Percentiles rank a stretch among this genome's conserved stretches.
Evolutionary conservation across 805 yeast genomes (phyloP).

Genomic region (Clavispora asparagi): DNA sequence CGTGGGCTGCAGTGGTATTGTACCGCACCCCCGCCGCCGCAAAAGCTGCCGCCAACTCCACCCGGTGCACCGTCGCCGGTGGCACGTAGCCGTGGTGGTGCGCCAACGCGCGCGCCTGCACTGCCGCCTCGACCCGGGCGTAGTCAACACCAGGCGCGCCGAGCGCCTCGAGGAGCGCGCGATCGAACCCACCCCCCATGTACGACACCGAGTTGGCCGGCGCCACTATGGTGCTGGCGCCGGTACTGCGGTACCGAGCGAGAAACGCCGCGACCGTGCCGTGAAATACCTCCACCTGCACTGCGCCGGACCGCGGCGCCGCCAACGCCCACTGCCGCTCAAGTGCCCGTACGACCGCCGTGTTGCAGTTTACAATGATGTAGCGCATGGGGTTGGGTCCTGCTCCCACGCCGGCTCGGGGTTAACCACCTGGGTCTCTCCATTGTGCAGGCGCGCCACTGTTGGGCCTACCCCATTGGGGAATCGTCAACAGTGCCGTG

Average conservation of each 20-base stretch:
- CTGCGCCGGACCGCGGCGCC: neutral
- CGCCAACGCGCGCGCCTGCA: conserved; percentile 14
- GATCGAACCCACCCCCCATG: conserved; percentile 28
- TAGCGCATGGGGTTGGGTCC: conserved; percentile 2
- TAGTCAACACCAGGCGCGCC: conserved; percentile 6
- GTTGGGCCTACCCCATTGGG: neutral
- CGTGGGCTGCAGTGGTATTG: conserved; percentile 5
- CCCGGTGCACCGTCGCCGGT: conserved; percentile 9
- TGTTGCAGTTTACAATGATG: conserved; percentile 5
- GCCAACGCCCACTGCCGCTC: neutral
- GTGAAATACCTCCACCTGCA: neutral
- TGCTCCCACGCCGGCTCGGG: neutral
- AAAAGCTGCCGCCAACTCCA: conserved; percentile 8
- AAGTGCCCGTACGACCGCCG: conserved; percentile 1
- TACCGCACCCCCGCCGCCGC: conserved; percentile 1
- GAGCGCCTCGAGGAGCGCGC: conserved; percentile 14
- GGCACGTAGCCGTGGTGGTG: conserved; percentile 17
- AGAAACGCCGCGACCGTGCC: neutral
- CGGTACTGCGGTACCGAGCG: neutral
- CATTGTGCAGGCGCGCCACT: neutral
- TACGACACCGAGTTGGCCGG: conserved; percentile 22
- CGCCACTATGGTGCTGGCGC: conserved; percentile 14
- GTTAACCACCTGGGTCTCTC: neutral
- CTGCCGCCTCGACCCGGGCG: conserved; percentile 8
- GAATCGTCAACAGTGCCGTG: too few relatives aligned